phyloP scores from a whole-genome alignment of 176 grass and related monocot genomes.

The Oryza glumipatula region DNA sequence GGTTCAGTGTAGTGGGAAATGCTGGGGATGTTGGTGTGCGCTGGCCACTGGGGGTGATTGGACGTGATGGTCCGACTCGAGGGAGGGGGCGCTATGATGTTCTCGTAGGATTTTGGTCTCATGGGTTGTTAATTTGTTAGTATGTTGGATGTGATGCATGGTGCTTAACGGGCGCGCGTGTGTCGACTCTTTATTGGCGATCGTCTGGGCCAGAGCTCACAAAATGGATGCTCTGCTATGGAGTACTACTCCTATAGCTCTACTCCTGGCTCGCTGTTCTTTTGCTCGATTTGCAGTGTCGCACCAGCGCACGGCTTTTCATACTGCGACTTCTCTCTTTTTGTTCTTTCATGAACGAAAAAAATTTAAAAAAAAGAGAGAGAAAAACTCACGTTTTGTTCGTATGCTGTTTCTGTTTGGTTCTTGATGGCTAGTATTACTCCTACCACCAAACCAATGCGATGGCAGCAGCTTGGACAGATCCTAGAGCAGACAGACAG shows the following conservation, averaged over 20 bases:
- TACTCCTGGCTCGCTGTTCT: not conserved
- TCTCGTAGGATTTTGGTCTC: not conserved
- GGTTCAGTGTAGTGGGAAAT: not conserved
- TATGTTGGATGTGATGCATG: not conserved
- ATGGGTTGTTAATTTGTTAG: not conserved
- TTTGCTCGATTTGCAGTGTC: not conserved
- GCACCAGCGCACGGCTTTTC: conserved; percentile 21
- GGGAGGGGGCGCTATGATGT: conserved; percentile 8
- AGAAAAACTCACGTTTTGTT: not conserved
- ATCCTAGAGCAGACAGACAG: not conserved
- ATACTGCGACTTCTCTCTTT: not conserved
- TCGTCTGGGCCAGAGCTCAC: not conserved
- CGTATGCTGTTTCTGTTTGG: not conserved
- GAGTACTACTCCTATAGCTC: not conserved
- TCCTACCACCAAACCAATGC: not conserved
- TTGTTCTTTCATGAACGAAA: conserved; percentile 30
- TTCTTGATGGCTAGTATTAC: not conserved
- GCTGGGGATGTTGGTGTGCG: not conserved
- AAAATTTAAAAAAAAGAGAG: not conserved
- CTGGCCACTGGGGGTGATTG: not conserved
- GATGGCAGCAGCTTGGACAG: not conserved
- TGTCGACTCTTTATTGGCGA: conserved; percentile 19
- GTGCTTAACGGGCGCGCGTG: not conserved
- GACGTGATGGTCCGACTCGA: not conserved
- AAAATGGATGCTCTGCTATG: not conserved